Evolutionary conservation across 2,329 filamentous ascomycete species (phyloP).

Genomic region (Dissoconium aciculare): DNA sequence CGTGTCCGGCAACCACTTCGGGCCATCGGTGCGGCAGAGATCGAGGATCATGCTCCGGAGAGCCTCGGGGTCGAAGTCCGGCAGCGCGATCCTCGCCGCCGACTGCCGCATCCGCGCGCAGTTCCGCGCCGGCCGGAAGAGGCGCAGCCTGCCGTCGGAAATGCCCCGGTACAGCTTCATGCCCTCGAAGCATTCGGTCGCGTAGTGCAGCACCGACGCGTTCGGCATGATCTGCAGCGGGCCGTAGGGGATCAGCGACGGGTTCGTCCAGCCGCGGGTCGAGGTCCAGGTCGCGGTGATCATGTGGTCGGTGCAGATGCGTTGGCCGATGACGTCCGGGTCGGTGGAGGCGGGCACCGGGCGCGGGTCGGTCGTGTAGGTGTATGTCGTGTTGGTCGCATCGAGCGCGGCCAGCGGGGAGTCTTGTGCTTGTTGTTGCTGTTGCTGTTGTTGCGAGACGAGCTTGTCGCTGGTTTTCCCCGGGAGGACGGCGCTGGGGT

Average conservation of each 20-base stretch:
- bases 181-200: slow-evolving; percentile 82
- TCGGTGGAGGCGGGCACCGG: slow-evolving; percentile 28
- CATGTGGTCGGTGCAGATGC: slow-evolving; percentile 71
- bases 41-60: slow-evolving; percentile 59
- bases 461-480: too few species aligned
- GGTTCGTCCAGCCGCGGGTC: slow-evolving; percentile 53
- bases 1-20: slow-evolving; percentile 63
- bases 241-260: slow-evolving; percentile 62
- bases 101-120: slow-evolving; percentile 45
- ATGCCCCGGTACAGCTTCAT: slow-evolving; percentile 56
- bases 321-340: slow-evolving; percentile 25
- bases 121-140: slow-evolving; percentile 67
- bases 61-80: slow-evolving; percentile 54
- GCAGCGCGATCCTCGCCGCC: slow-evolving; percentile 53
- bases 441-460: too few species aligned
- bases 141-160: slow-evolving; percentile 51
- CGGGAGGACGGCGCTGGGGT: slow-evolving; percentile 12
- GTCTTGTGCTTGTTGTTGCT: slow-evolving; percentile 8
- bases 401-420: slow-evolving; percentile 30
- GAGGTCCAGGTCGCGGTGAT: slow-evolving; percentile 55
- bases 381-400: slow-evolving; percentile 29
- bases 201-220: slow-evolving; percentile 71
- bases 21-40: slow-evolving; percentile 57
- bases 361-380: slow-evolving; percentile 28
- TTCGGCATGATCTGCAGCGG: slow-evolving; percentile 66